phyloP scores from a whole-genome alignment of 2,329 filamentous ascomycete species.

The Pyrenochaeta sp. region DNA sequence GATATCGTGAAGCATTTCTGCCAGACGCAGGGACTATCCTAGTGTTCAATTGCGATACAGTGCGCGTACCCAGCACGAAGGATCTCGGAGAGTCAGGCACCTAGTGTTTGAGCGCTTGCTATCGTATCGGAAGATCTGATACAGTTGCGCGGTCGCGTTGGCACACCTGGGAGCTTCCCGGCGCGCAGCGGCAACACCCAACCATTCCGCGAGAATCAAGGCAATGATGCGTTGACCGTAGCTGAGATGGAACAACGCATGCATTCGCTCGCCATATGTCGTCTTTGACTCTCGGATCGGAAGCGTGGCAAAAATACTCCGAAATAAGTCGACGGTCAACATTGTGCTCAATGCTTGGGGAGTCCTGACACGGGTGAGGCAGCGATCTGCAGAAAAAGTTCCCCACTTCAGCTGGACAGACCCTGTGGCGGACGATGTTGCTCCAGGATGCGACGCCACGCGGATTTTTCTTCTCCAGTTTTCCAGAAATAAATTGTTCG shows the following conservation, averaged over 20 bases:
- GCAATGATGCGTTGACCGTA: not conserved
- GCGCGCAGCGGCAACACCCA: not conserved
- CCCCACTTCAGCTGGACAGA: slow-evolving; percentile 24
- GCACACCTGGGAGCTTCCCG: not conserved
- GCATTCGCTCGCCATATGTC: not conserved
- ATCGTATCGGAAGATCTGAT: too few relatives aligned
- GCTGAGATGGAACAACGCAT: not conserved
- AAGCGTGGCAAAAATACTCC: not conserved
- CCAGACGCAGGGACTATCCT: too few relatives aligned
- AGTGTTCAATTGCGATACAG: too few relatives aligned
- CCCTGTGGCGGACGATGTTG: slow-evolving; percentile 27
- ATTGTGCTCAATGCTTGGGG: too few relatives aligned
- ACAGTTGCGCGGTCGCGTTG: not conserved
- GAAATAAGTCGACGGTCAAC: not conserved
- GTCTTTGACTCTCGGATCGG: not conserved
- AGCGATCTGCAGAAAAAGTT: slow-evolving; percentile 23
- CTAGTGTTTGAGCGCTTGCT: too few relatives aligned
- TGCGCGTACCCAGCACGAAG: too few relatives aligned
- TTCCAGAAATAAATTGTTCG: slow-evolving; percentile 23
- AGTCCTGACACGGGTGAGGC: slow-evolving; percentile 8
- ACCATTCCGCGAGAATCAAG: not conserved
- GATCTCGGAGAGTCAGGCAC: too few relatives aligned
- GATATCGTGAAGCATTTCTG: too few relatives aligned
- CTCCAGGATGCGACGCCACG: slow-evolving; percentile 31
- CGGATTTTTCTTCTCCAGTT: slow-evolving; percentile 15